Evolutionary conservation across 164 flowering plant genomes (phyloP), one percentile per base, ranked within the genome.

Genomic region (Magnolia sinica): DNA sequence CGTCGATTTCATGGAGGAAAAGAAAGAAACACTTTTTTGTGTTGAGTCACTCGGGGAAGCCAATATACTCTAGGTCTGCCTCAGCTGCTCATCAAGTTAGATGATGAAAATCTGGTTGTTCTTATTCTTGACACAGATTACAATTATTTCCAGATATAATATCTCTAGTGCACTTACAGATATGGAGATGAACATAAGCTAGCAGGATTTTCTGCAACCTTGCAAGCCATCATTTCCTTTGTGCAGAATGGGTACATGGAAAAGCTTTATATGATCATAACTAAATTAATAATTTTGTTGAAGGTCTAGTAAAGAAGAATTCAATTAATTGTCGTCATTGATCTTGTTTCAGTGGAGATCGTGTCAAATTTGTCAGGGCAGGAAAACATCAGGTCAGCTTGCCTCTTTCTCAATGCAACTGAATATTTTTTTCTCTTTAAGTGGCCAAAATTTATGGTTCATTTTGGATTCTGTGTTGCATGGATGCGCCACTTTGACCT

Each of bases 141-240:
- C 73, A 49, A 49, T 70, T 5, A 50, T 50, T 70, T 68, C 22
- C 49, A 50, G 10, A 49, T 50, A 10, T 70, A 20, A 70, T 52
- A 70, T 70, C 58, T 70, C 22, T 68, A 49, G 63, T 14, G 51
- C 81, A 10, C 52, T 75, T 86, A 73, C 80, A 96, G 99, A 85
- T 89, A 96, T 82, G 99, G 99, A 72, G 99, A 96, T 85, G 98
- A 93, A 70, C 92, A 92, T 81, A 94, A 89, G 88, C 90, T 96
- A 51, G 99, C 99, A 19, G 99, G 99, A 58, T 96, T 96, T 85
- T 91, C 99, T 71, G 99, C 98, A 65, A 92, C 98, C 24, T 84
- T 96, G 84, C 99, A 96, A 86, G 98, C 99, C 67, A 94, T 96
- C 27, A 91, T 96, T 81, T 94, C 99, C 73, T 96, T 94, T 84